Base-by-base conservation (phyloP, 75 land plant species). In the Cryptomeria japonica region DNA sequence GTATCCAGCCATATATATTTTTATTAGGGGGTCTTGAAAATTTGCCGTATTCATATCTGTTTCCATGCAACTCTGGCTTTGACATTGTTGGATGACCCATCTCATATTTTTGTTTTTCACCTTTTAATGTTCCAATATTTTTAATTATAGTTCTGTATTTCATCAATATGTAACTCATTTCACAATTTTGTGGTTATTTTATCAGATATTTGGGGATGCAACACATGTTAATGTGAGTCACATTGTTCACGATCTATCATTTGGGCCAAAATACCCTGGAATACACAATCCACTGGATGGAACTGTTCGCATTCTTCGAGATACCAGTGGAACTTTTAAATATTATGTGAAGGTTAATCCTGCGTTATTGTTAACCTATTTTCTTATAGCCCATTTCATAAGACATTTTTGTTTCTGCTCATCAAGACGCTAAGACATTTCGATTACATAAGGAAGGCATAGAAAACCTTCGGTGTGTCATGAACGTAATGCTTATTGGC, bases 231-330 rank as follows among this genome's bases (percentile, higher is more conserved):
- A 98, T 91, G 99, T 97, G 13, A 98, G 99, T 84, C 99, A 97
- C 88, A 78, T 95, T 13, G 96, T 98, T 86, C 97, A 98, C 90
- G 97, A 97, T 89, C 92, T 98, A 42, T 97, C 99, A 22, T 98
- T 98, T 91, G 99, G 99, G 72, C 99, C 99, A 31, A 92, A 93
- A 47, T 98, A 98, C 88, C 99, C 99, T 36, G 99, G 99, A 53
- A 92, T 98, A 77, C 99, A 98, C 85, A 98, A 98, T 85, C 99
- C 99, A 31, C 94, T 98, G 22, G 99, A 98, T 94, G 98, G 91
- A 42, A 98, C 95, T 68, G 88, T 51, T 15, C 88, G 99, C 64
- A 96, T 98, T 64, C 90, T 98, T 80, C 97, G 85, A 87, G 98
- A 92, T n/a, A 84, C 95, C 68, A 96, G 97, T 91, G 99, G 99